These are phyloP conservation scores for Leccinum boreale DNA, from an alignment of 768 basidiomycete species.

Conservation along the genomic window DNA sequence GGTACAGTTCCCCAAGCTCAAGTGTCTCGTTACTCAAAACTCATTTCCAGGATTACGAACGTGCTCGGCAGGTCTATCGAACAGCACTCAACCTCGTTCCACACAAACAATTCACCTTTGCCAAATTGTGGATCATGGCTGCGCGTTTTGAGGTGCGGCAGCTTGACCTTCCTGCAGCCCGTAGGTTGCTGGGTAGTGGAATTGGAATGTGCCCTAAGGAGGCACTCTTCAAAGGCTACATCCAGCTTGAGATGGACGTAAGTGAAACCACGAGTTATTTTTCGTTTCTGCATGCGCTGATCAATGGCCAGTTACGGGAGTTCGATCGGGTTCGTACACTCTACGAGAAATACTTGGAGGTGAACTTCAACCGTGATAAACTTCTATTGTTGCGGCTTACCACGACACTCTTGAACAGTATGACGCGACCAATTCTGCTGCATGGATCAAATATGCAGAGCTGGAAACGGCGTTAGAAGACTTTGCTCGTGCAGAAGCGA, in stretches of 20 bases:
- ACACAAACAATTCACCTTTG: constrained; percentile 96
- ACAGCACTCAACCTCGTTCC: constrained; percentile 87
- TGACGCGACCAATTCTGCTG: constrained; percentile 85
- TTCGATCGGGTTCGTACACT: constrained; percentile 90
- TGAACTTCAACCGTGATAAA: constrained; percentile 28
- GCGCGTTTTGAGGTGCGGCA: constrained; percentile 89
- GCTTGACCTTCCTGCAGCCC: constrained; percentile 76
- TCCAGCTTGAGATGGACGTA: constrained; percentile 89
- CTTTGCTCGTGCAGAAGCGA: constrained; percentile 83
- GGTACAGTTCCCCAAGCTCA: constrained; percentile 37
- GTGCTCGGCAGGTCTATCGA: constrained; percentile 89
- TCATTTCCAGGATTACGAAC: constrained; percentile 64
- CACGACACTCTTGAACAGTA: constrained; percentile 41
- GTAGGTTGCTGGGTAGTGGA: constrained; percentile 84
- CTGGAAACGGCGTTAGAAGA: constrained; percentile 87
- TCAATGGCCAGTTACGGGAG: constrained; percentile 67
- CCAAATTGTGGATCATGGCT: constrained; percentile 92
- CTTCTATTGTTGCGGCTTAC: background rate
- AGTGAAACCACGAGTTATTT: constrained; percentile 18
- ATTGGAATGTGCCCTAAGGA: constrained; percentile 98
- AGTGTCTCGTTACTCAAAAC: background rate
- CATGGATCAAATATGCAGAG: constrained; percentile 96
- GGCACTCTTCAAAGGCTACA: constrained; percentile 92
- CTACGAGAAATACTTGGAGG: constrained; percentile 94
- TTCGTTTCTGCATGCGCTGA: constrained; percentile 5